Evolutionary conservation across 495 filamentous ascomycete genomes (phyloP).

Genomic region (Physcia stellaris): DNA sequence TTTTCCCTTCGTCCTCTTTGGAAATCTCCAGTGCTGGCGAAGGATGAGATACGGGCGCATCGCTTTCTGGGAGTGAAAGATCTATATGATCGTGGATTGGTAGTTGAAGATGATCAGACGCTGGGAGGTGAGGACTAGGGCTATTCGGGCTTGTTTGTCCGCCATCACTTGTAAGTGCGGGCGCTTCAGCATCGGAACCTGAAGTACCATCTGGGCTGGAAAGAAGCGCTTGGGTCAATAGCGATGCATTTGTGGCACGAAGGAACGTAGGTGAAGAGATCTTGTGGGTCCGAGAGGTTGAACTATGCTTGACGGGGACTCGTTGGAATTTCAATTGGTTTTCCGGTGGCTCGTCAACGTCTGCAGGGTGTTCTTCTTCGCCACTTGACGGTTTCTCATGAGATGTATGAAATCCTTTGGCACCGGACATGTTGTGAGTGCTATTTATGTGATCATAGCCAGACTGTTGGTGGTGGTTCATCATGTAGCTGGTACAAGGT

Average conservation of each 20-base stretch:
- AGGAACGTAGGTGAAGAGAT: slow-evolving; percentile 26
- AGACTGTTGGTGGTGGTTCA: too few relatives aligned
- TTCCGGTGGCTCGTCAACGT: slow-evolving; percentile 42
- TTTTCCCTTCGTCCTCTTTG: too few relatives aligned
- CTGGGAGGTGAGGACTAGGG: slow-evolving; percentile 73
- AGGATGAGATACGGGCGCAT: too few relatives aligned
- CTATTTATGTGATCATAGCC: too few relatives aligned
- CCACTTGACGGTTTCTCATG: slow-evolving; percentile 1
- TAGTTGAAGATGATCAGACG: too few relatives aligned
- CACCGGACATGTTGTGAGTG: too few relatives aligned
- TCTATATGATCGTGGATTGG: too few relatives aligned
- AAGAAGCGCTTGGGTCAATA: slow-evolving; percentile 67
- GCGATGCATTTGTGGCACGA: slow-evolving; percentile 48
- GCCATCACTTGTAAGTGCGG: slow-evolving; percentile 68
- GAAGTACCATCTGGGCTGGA: slow-evolving; percentile 41
- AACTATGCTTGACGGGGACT: slow-evolving; percentile 23
- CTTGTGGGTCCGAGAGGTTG: too few relatives aligned
- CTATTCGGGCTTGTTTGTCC: slow-evolving; percentile 83
- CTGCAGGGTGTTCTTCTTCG: slow-evolving; percentile 17
- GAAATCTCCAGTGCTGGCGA: too few relatives aligned
- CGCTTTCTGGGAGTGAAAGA: too few relatives aligned
- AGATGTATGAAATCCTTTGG: neutral
- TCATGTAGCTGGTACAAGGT: too few relatives aligned
- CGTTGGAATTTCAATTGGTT: slow-evolving; percentile 17
- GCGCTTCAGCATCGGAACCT: slow-evolving; percentile 22